Percentiles rank a stretch among this genome's conserved stretches.
These are phyloP conservation scores for Euphorbia pulcherrima DNA, from an alignment of 345 rosid genomes.

Conservation along the genomic window DNA sequence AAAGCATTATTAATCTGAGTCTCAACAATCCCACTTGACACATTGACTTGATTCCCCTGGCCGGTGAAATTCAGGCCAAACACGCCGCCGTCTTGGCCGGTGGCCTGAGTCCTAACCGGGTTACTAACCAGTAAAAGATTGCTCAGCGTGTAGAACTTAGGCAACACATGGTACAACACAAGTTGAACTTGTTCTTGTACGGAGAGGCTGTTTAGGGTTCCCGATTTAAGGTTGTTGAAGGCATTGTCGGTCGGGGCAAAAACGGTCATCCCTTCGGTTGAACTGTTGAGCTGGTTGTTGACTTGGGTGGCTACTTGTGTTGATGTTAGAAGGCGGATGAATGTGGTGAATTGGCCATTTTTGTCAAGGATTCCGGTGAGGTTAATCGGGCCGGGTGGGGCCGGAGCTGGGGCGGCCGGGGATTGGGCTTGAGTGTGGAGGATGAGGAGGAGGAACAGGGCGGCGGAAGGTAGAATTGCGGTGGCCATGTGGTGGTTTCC, in stretches of 20 bases:
- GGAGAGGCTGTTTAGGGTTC: slow-evolving; percentile 45
- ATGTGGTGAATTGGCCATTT: slow-evolving; percentile 52
- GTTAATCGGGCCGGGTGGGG: slow-evolving; percentile 56
- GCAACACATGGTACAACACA: slow-evolving; percentile 52
- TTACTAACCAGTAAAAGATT: slow-evolving; percentile 62
- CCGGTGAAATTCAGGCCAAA: slow-evolving; percentile 69
- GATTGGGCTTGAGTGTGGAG: slow-evolving; percentile 28
- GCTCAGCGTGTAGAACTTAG: slow-evolving; percentile 48
- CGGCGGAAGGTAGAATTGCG: slow-evolving; percentile 19
- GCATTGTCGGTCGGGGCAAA: slow-evolving; percentile 88
- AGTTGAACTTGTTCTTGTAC: slow-evolving; percentile 53
- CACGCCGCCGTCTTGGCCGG: slow-evolving; percentile 37
- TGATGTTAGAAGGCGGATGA: slow-evolving; percentile 50
- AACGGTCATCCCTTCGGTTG: slow-evolving; percentile 70
- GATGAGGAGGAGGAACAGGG: slow-evolving; percentile 35
- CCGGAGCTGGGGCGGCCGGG: slow-evolving; percentile 49
- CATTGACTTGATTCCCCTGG: slow-evolving; percentile 68
- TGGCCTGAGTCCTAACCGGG: slow-evolving; percentile 68
- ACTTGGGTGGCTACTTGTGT: slow-evolving; percentile 59
- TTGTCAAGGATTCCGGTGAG: slow-evolving; percentile 70
- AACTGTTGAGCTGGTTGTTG: slow-evolving; percentile 60
- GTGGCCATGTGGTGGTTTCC: slow-evolving; percentile 34
- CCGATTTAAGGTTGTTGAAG: slow-evolving; percentile 58
- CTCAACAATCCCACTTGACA: slow-evolving; percentile 58
- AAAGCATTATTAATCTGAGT: slow-evolving; percentile 62